phyloP scores from a whole-genome alignment of 1,139 yeast genomes.

The Candida pseudocylindracea region DNA sequence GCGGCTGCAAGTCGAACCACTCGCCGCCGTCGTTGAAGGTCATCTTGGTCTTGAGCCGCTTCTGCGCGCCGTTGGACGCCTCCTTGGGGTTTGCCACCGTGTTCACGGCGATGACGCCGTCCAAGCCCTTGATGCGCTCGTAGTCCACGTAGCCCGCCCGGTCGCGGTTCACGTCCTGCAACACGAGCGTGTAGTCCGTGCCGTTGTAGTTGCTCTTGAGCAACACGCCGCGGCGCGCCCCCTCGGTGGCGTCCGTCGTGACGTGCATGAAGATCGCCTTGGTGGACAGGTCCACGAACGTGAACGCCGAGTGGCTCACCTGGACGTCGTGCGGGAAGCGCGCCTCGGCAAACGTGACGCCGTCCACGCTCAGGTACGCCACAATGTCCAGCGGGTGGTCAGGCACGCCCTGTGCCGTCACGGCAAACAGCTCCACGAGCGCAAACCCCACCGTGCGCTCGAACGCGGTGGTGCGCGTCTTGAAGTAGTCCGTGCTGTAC shows the following conservation, averaged over 20 bases:
- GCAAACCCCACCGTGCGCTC: conserved; percentile 45
- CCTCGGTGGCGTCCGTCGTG: conserved; percentile 30
- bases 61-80: conserved; percentile 10
- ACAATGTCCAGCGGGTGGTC: conserved; percentile 13
- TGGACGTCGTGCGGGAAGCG: conserved; percentile 51
- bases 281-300: conserved; percentile 42
- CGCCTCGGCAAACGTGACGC: conserved; percentile 58
- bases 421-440: conserved; percentile 37
- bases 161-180: conserved; percentile 61
- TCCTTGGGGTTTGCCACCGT: conserved; percentile 26
- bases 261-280: conserved; percentile 48
- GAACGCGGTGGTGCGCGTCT: conserved; percentile 14
- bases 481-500: conserved; percentile 23
- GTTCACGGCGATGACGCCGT: conserved; percentile 67
- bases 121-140: conserved; percentile 70
- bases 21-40: conserved; percentile 88
- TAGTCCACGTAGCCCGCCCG: conserved; percentile 63
- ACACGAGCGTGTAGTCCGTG: conserved; percentile 60
- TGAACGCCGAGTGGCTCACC: conserved; percentile 59
- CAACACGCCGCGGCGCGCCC: conserved; percentile 55
- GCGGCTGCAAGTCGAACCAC: conserved; percentile 58
- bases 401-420: conserved; percentile 35
- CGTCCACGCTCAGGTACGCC: conserved; percentile 67
- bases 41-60: conserved; percentile 45
- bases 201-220: conserved; percentile 91